These are phyloP conservation scores for Vitrella brassicaformis DNA, from an alignment of 73 alveolate species.

Conservation along the genomic window DNA sequence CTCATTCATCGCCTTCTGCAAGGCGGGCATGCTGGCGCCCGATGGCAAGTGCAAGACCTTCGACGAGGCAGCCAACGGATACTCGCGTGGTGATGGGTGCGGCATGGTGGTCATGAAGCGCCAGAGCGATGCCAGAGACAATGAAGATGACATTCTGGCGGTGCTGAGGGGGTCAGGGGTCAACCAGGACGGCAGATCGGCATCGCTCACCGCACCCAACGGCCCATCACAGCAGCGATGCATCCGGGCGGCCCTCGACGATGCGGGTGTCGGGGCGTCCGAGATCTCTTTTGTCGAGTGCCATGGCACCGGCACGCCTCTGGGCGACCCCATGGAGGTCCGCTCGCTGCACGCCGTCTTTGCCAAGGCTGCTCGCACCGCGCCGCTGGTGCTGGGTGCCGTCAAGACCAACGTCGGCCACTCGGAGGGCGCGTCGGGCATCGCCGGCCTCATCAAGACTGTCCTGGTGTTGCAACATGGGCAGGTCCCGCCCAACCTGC, in stretches of 20 bases:
- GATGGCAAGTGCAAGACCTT: conserved; percentile 39
- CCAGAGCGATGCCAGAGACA: background rate
- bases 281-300: conserved; percentile 9
- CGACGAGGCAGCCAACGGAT: conserved; percentile 28
- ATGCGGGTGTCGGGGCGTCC: background rate
- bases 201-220: conserved; percentile 29
- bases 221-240: conserved; percentile 33
- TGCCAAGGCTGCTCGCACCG: background rate
- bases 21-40: conserved; percentile 38
- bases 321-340: conserved; percentile 37
- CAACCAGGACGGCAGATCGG: conserved; percentile 31
- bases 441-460: conserved; percentile 17
- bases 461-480: conserved; percentile 4
- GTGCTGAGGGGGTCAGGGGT: background rate
- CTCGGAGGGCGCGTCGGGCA: conserved; percentile 33
- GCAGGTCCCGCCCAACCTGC: conserved; percentile 9
- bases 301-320: conserved; percentile 40
- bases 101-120: background rate
- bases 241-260: conserved; percentile 10
- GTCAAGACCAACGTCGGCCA: conserved; percentile 32
- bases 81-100: conserved; percentile 12
- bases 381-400: conserved; percentile 17
- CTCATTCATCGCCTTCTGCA: conserved; percentile 18
- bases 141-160: background rate
- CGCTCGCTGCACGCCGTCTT: conserved; percentile 22